Conservation (phyloP, 768 basidiomycete genomes). For the Megacollybia marginata region DNA sequence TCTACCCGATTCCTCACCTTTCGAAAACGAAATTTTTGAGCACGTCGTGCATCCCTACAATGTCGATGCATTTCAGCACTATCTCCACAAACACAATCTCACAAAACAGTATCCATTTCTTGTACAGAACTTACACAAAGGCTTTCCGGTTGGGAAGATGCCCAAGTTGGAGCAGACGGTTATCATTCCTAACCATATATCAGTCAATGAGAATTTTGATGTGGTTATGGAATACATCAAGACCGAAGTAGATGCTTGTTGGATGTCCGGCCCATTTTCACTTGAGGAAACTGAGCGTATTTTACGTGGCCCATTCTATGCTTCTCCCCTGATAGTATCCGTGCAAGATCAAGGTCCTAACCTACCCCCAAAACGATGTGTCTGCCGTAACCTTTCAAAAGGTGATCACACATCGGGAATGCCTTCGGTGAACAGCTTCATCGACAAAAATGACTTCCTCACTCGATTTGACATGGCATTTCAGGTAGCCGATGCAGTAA, state of each 20-base stretch:
- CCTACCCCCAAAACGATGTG: slow-evolving; percentile 6
- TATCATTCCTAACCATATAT: slow-evolving; percentile 17
- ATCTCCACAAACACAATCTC: not conserved
- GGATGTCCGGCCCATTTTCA: slow-evolving; percentile 16
- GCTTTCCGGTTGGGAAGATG: slow-evolving; percentile 20
- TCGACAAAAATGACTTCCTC: slow-evolving; percentile 12
- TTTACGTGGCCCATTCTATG: slow-evolving; percentile 21
- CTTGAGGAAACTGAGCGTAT: slow-evolving; percentile 11
- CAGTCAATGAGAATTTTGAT: slow-evolving; percentile 1
- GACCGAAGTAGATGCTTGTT: slow-evolving; percentile 6
- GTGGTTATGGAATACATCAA: slow-evolving; percentile 10
- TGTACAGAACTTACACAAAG: slow-evolving; percentile 7
- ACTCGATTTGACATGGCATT: slow-evolving; percentile 8
- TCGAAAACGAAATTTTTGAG: slow-evolving; percentile 13
- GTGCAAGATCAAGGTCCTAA: slow-evolving; percentile 7
- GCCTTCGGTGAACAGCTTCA: slow-evolving; percentile 9
- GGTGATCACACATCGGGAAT: not conserved
- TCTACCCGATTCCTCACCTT: not conserved
- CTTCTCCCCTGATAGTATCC: slow-evolving; percentile 17
- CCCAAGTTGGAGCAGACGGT: slow-evolving; percentile 9
- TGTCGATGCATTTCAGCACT: not conserved
- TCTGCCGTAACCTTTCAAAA: slow-evolving; percentile 16
- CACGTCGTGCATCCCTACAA: not conserved
- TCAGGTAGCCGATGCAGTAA: slow-evolving; percentile 7
- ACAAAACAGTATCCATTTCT: slow-evolving; percentile 10